A percentile compares a stretch with the other conserved stretches of the same genome.
These are phyloP conservation scores for Chlorella sp. DNA, from an alignment of 139 green algal genomes.

Conservation along the genomic window DNA sequence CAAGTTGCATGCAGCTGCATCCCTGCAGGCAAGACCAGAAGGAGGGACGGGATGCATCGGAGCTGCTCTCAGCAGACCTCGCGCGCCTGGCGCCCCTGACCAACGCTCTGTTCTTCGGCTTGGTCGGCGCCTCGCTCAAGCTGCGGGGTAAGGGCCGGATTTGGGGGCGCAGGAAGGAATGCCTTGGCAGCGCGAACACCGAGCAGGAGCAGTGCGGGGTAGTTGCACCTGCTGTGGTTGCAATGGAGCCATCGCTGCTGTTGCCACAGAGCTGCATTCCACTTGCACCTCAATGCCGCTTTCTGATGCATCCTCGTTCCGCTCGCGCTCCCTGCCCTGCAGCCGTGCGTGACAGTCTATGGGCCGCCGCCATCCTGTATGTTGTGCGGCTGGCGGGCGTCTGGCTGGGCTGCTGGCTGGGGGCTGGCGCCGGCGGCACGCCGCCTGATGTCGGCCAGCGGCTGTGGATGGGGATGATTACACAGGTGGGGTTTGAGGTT, in stretches of 20 bases:
- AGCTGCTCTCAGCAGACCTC: slow-evolving; percentile 58
- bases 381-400: slow-evolving; percentile 70
- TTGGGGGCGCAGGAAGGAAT: neutral
- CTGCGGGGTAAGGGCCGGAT: slow-evolving; percentile 54
- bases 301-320: neutral
- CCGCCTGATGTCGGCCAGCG: slow-evolving; percentile 49
- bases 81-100: slow-evolving; percentile 67
- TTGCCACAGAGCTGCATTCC: neutral
- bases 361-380: slow-evolving; percentile 66
- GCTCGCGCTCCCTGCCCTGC: neutral
- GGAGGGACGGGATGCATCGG: slow-evolving; percentile 46
- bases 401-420: slow-evolving; percentile 69
- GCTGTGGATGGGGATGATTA: slow-evolving; percentile 89
- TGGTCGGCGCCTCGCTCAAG: slow-evolving; percentile 83
- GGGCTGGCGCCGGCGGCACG: slow-evolving; percentile 59
- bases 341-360: slow-evolving; percentile 74
- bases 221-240: too few relatives aligned
- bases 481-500: slow-evolving; percentile 75
- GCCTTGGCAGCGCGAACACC: too few relatives aligned
- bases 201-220: too few relatives aligned
- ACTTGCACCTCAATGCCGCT: too few relatives aligned
- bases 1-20: too few relatives aligned
- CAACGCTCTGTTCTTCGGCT: slow-evolving; percentile 88
- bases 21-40: slow-evolving; percentile 8
- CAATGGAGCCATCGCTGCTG: too few relatives aligned